phyloP scores from a whole-genome alignment of 768 basidiomycete genomes.

The Clitopilus passeckerianus region DNA sequence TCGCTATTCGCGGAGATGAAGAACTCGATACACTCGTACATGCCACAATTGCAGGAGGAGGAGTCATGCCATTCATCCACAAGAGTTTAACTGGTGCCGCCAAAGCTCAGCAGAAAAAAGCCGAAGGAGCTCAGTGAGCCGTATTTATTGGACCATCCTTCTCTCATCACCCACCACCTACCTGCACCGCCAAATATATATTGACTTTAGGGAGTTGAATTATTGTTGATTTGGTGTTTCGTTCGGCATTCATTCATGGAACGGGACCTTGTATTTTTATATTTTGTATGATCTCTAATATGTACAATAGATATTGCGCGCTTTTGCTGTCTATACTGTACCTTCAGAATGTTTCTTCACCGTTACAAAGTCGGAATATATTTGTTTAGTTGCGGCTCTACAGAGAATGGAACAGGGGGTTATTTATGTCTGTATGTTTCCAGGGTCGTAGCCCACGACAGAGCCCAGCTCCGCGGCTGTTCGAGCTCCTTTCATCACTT shows the following conservation, averaged over 20 bases:
- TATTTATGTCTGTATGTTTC: background rate
- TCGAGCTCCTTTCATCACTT: background rate
- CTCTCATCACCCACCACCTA: background rate
- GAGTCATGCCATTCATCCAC: conserved; percentile 86
- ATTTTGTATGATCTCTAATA: background rate
- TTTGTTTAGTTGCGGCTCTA: background rate
- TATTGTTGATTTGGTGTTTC: background rate
- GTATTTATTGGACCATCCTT: background rate
- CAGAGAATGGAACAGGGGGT: background rate
- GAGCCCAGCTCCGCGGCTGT: background rate
- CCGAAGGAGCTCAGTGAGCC: conserved; percentile 16
- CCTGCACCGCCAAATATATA: background rate
- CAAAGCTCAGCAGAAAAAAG: conserved; percentile 44
- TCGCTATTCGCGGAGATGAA: conserved; percentile 95
- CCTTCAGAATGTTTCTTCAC: background rate
- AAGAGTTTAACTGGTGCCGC: conserved; percentile 63
- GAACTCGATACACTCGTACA: conserved; percentile 94
- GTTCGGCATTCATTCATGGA: background rate
- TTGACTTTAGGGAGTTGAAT: no score
- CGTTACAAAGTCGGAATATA: background rate
- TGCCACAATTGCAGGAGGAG: conserved; percentile 90
- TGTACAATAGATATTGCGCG: background rate
- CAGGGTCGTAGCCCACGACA: background rate
- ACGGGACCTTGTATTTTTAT: background rate
- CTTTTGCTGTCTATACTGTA: background rate